A percentile compares a stretch with the other conserved stretches of the same genome.
Conservation (phyloP, 2,329 filamentous ascomycete genomes). For the Aspergillus pseudonomiae region DNA sequence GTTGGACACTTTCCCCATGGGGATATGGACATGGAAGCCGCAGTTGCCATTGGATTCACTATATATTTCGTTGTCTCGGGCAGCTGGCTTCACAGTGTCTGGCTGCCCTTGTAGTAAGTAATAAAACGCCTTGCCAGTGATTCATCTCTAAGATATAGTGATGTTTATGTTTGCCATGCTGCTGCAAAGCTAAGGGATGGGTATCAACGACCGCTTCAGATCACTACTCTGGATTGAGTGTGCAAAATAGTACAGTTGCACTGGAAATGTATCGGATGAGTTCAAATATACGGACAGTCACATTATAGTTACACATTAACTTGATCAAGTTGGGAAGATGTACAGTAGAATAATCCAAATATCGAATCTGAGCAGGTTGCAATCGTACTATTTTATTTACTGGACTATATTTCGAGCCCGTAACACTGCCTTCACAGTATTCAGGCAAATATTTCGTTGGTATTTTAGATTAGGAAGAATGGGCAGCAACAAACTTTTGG, state of each 20-base stretch:
- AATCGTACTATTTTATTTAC: background rate
- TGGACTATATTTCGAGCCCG: background rate
- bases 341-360: background rate
- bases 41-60: background rate
- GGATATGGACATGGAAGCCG: background rate
- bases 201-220: background rate
- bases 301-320: conserved; percentile 3
- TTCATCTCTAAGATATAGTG: background rate
- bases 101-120: background rate
- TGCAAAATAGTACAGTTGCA: background rate
- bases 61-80: background rate
- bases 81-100: background rate
- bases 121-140: background rate
- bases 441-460: background rate
- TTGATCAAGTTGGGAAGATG: background rate
- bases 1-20: background rate
- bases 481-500: background rate
- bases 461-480: background rate
- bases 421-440: background rate
- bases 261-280: background rate
- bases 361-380: background rate
- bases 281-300: background rate
- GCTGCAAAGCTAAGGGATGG: background rate
- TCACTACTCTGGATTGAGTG: background rate
- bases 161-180: background rate